Evolutionary conservation across 2,329 filamentous ascomycete genomes (phyloP).

Genomic region (Paecilomyces dactylethromorphus): DNA sequence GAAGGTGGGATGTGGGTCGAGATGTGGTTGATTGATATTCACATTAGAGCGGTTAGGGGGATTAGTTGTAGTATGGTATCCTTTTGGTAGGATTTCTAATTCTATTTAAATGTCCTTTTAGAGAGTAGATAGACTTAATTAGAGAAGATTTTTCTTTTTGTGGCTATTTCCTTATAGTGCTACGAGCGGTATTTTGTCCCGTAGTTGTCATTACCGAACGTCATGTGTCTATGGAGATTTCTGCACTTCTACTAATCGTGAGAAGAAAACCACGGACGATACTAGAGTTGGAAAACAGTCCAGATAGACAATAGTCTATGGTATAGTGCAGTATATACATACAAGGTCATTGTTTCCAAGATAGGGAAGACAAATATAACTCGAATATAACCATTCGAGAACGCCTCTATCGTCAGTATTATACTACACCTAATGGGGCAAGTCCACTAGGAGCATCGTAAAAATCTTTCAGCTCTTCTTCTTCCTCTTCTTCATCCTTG

Average conservation of each 20-base stretch:
- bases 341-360: background rate
- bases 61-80: too few relatives aligned
- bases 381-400: background rate
- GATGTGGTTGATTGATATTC: too few relatives aligned
- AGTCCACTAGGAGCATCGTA: conserved; percentile 34
- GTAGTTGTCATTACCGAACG: too few relatives aligned
- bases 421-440: conserved; percentile 17
- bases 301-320: background rate
- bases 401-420: background rate
- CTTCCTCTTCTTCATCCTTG: conserved; percentile 21
- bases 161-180: too few relatives aligned
- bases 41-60: too few relatives aligned
- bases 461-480: conserved; percentile 33
- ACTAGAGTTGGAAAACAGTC: background rate
- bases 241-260: background rate
- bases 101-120: too few relatives aligned
- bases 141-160: too few relatives aligned
- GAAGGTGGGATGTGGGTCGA: background rate
- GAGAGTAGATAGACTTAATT: too few relatives aligned
- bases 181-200: too few relatives aligned
- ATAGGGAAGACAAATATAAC: background rate
- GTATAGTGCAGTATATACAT: background rate
- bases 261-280: background rate
- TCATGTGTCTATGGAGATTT: too few relatives aligned
- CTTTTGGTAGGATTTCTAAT: too few relatives aligned